A percentile compares a stretch with the other conserved stretches of the same genome.
These are phyloP conservation scores for Gentiana straminea DNA, from an alignment of 257 asterid species.

Conservation along the genomic window DNA sequence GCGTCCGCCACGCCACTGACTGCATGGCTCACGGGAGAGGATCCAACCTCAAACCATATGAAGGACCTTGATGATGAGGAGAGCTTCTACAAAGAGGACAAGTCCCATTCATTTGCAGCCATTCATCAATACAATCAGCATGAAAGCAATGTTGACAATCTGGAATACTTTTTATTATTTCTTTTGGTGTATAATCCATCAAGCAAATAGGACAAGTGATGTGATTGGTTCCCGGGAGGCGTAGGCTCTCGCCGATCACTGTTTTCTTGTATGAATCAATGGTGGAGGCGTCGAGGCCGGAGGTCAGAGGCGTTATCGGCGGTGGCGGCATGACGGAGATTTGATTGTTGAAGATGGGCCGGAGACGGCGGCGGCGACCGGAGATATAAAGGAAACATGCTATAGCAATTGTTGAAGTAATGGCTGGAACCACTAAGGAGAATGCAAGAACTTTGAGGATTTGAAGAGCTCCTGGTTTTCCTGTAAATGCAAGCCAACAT, in stretches of 20 bases:
- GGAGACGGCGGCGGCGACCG: conserved; percentile 3
- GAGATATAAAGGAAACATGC: conserved; percentile 15
- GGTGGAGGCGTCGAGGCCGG: conserved; percentile 54
- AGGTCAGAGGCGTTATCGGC: conserved; percentile 9
- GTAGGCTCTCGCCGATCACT: conserved; percentile 55
- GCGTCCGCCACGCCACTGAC: no score
- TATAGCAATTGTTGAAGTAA: conserved; percentile 12
- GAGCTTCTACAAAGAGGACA: conserved; percentile 75
- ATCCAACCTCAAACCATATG: no score
- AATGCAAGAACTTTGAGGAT: conserved; percentile 16
- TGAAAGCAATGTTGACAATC: conserved; percentile 78
- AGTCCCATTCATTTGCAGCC: conserved; percentile 51
- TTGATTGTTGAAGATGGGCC: background rate
- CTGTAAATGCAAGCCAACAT: conserved; percentile 7
- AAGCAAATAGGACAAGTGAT: conserved; percentile 70
- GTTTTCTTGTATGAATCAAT: conserved; percentile 59
- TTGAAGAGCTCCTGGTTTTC: conserved; percentile 3
- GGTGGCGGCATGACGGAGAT: conserved; percentile 15
- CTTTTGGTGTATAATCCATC: conserved; percentile 52
- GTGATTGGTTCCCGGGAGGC: conserved; percentile 53
- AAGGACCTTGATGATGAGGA: conserved; percentile 23
- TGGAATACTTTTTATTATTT: conserved; percentile 51
- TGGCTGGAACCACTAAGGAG: conserved; percentile 22
- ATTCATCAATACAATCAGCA: conserved; percentile 71
- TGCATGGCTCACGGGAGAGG: no score